These are phyloP conservation scores for Berberis vulgaris DNA, from an alignment of 164 flowering plant species.

Conservation along the genomic window DNA sequence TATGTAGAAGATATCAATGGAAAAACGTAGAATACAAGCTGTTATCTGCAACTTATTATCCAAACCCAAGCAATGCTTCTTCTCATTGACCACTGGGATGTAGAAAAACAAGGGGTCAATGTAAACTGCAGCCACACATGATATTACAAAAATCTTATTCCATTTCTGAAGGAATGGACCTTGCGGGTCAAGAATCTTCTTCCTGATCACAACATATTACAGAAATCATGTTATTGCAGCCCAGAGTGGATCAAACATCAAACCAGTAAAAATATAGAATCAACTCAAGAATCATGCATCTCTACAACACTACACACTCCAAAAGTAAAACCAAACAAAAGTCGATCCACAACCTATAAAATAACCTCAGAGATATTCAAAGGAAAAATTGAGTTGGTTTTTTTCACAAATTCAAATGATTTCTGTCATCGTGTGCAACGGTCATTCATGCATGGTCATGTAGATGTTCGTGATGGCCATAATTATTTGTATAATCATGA, in stretches of 20 bases:
- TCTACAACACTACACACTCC: no score
- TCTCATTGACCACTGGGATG: constrained; percentile 49
- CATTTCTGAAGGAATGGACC: constrained; percentile 75
- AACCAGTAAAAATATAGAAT: no score
- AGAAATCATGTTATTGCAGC: neutral
- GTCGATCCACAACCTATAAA: no score
- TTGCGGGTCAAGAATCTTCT: constrained; percentile 74
- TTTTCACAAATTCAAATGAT: no score
- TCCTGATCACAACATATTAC: constrained; percentile 21
- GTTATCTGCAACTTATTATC: constrained; percentile 52
- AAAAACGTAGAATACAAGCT: constrained; percentile 68
- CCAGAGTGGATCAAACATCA: neutral
- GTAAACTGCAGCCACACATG: constrained; percentile 74
- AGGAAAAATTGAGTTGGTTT: no score
- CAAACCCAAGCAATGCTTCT: constrained; percentile 46
- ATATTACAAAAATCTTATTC: constrained; percentile 81
- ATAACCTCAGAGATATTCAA: no score
- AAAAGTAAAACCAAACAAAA: no score
- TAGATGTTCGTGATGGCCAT: no score
- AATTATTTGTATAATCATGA: no score
- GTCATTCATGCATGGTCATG: no score
- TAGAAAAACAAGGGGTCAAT: constrained; percentile 90
- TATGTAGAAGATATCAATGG: constrained; percentile 73
- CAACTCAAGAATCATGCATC: no score
- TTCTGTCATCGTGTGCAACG: no score